Evolutionary conservation across 345 rosid species (phyloP).

Genomic region (Eucalyptus lansdowneana): DNA sequence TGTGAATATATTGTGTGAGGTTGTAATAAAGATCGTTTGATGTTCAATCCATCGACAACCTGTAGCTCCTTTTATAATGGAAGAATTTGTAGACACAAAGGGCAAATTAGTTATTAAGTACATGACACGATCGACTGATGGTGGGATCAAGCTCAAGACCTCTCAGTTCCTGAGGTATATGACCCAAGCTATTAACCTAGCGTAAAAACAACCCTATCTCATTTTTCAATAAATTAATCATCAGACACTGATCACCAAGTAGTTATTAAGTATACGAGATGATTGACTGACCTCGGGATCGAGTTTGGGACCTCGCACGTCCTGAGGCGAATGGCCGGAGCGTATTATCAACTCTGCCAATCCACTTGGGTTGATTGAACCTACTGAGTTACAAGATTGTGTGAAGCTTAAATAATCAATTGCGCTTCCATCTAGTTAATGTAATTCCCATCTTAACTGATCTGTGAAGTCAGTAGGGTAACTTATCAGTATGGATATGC

Average conservation of each 20-base stretch:
- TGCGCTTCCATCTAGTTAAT: neutral
- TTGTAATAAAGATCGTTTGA: neutral
- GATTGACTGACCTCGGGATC: neutral
- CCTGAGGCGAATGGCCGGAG: neutral
- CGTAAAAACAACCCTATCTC: neutral
- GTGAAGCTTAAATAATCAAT: neutral
- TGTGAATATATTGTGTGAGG: neutral
- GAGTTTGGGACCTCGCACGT: neutral
- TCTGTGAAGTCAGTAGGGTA: neutral
- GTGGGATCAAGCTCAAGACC: neutral
- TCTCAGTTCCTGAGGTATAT: neutral
- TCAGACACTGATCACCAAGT: neutral
- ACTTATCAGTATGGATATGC: neutral
- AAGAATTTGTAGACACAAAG: neutral
- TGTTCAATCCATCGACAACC: neutral
- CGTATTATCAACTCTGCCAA: neutral
- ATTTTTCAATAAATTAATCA: neutral
- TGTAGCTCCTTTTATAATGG: neutral
- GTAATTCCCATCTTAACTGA: neutral
- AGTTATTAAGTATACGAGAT: neutral
- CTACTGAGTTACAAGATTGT: neutral
- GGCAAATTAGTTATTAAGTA: neutral
- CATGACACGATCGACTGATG: neutral
- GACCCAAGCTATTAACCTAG: neutral
- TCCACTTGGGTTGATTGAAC: neutral